Evolutionary conservation across 176 grass and related monocot genomes (phyloP).

Genomic region (Triticum turgidum): DNA sequence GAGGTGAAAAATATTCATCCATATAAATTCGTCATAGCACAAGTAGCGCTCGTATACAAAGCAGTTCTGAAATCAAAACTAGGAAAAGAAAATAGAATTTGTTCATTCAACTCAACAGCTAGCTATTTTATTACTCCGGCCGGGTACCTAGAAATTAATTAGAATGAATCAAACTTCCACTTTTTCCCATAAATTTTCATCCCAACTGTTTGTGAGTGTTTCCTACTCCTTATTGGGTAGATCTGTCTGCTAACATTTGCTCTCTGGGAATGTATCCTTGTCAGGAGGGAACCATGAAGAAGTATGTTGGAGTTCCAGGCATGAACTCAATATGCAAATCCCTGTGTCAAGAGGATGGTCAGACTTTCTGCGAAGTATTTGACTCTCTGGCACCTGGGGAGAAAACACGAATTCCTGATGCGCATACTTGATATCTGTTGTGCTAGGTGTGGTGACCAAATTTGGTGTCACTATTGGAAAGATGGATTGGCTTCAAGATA

Average conservation of each 20-base stretch:
- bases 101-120: no score
- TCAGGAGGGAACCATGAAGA: constrained; percentile 60
- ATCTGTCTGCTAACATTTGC: constrained; percentile 5
- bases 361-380: constrained; percentile 9
- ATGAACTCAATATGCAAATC: constrained; percentile 98
- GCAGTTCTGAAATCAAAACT: no score
- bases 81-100: no score
- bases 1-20: no score
- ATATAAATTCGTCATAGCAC: no score
- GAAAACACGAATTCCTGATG: background rate
- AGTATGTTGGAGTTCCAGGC: constrained; percentile 79
- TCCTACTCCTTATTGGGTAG: background rate
- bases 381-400: background rate
- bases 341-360: constrained; percentile 73
- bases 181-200: background rate
- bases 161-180: background rate
- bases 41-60: no score
- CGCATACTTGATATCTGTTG: background rate
- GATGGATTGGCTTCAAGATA: constrained; percentile 72
- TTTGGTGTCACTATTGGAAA: constrained; percentile 84
- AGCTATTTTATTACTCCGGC: no score
- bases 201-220: background rate
- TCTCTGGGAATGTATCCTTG: background rate
- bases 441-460: constrained; percentile 73
- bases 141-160: background rate